phyloP scores from a whole-genome alignment of 2,329 filamentous ascomycete genomes.

The Parascedosporium putredinis region DNA sequence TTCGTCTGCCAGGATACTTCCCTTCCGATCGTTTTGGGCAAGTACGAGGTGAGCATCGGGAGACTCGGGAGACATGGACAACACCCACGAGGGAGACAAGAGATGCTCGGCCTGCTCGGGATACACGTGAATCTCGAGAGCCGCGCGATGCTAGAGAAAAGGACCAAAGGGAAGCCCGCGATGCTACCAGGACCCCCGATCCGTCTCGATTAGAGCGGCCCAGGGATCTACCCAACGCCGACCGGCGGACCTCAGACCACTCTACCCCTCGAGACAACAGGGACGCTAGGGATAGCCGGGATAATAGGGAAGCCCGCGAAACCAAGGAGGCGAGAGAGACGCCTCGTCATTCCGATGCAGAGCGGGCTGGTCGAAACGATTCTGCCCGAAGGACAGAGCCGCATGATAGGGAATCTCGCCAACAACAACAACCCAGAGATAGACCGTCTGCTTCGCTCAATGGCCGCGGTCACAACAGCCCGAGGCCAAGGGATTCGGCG shows the following conservation, averaged over 20 bases:
- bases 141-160: constrained; percentile 27
- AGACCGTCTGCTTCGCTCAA: neutral
- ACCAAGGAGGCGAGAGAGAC: neutral
- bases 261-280: neutral
- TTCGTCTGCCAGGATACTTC: constrained; percentile 40
- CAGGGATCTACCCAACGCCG: constrained; percentile 29
- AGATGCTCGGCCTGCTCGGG: constrained; percentile 28
- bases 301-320: neutral
- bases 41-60: constrained; percentile 21
- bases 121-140: constrained; percentile 22
- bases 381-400: constrained; percentile 2
- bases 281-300: neutral
- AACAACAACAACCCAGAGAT: constrained; percentile 1
- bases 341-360: constrained; percentile 1
- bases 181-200: constrained; percentile 26
- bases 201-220: constrained; percentile 28
- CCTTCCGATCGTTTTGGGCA: constrained; percentile 34
- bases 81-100: constrained; percentile 19
- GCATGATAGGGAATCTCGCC: constrained; percentile 2
- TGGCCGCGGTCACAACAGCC: constrained; percentile 19
- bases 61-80: constrained; percentile 8
- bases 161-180: constrained; percentile 26
- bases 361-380: neutral
- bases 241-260: constrained; percentile 31
- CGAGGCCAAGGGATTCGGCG: constrained; percentile 14